Percentiles rank a stretch among this genome's conserved stretches.
These are phyloP conservation scores for Solanum bulbocastanum DNA, from an alignment of 257 asterid species.

Conservation along the genomic window DNA sequence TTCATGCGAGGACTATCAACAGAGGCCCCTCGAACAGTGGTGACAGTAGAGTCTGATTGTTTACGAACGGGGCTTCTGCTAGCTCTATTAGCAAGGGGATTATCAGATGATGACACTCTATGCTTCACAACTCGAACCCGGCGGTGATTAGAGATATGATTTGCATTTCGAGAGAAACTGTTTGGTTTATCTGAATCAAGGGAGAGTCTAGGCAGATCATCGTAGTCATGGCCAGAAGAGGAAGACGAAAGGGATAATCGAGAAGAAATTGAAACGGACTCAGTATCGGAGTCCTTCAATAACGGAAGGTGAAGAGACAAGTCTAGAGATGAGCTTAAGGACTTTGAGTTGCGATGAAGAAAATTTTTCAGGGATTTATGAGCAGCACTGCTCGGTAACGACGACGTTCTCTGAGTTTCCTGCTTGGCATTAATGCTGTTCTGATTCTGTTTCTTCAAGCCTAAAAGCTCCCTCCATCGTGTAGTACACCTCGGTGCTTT, in stretches of 20 bases:
- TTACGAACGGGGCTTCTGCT: constrained; percentile 44
- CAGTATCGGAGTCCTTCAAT: constrained; percentile 50
- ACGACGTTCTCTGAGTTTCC: constrained; percentile 37
- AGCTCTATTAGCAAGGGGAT: constrained; percentile 12
- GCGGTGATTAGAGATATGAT: constrained; percentile 22
- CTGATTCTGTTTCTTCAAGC: constrained; percentile 61
- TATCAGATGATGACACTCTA: constrained; percentile 40
- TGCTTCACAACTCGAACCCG: constrained; percentile 39
- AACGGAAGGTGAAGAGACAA: constrained; percentile 45
- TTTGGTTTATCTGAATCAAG: constrained; percentile 51
- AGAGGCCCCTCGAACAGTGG: constrained; percentile 36
- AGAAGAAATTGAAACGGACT: constrained; percentile 42
- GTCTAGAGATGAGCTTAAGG: constrained; percentile 31
- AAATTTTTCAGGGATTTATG: constrained; percentile 41
- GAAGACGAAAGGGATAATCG: constrained; percentile 64
- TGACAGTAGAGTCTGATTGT: constrained; percentile 5
- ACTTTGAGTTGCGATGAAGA: constrained; percentile 52
- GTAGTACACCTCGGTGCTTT: constrained; percentile 89
- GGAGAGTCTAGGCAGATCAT: constrained; percentile 58
- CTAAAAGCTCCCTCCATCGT: constrained; percentile 85
- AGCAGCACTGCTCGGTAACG: neutral
- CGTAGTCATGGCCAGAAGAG: constrained; percentile 70
- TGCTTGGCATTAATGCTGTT: constrained; percentile 27
- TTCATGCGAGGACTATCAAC: constrained; percentile 95
- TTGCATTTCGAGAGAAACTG: constrained; percentile 10